Percentiles rank a stretch among this genome's conserved stretches.
These are phyloP conservation scores for Chrysoporthe austroafricana DNA, from an alignment of 2,329 filamentous ascomycete genomes.

Conservation along the genomic window DNA sequence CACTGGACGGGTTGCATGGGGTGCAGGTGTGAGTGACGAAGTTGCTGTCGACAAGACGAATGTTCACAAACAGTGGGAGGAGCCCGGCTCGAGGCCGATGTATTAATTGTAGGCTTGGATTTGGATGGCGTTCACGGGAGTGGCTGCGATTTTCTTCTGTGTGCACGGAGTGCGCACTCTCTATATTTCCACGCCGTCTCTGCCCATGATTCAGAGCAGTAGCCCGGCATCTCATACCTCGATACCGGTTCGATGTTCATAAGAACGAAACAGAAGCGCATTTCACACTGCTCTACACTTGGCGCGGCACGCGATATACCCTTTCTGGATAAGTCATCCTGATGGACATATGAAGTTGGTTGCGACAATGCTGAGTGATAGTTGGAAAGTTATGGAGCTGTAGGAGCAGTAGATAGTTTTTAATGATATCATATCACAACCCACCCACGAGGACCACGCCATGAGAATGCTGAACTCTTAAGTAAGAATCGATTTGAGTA, in stretches of 20 bases:
- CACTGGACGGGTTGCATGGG: slow-evolving; percentile 56
- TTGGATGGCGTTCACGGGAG: background rate
- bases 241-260: slow-evolving; percentile 12
- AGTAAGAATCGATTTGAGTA: too few species aligned
- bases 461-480: too few species aligned
- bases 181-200: background rate
- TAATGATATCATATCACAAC: background rate
- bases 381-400: background rate
- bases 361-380: background rate
- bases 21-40: slow-evolving; percentile 40
- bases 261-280: background rate
- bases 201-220: background rate
- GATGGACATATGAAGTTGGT: background rate
- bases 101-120: slow-evolving; percentile 34
- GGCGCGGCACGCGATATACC: background rate
- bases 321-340: background rate
- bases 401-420: background rate
- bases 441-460: background rate
- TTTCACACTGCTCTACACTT: background rate
- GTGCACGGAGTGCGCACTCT: background rate
- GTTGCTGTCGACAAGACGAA: slow-evolving; percentile 37
- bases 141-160: slow-evolving; percentile 12
- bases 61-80: slow-evolving; percentile 45
- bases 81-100: slow-evolving; percentile 40
- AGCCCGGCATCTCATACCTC: slow-evolving; percentile 19